A percentile compares a stretch with the other conserved stretches of the same genome.
Conservation (phyloP, 2,329 filamentous ascomycete species). For the Byssochlamys sp. region DNA sequence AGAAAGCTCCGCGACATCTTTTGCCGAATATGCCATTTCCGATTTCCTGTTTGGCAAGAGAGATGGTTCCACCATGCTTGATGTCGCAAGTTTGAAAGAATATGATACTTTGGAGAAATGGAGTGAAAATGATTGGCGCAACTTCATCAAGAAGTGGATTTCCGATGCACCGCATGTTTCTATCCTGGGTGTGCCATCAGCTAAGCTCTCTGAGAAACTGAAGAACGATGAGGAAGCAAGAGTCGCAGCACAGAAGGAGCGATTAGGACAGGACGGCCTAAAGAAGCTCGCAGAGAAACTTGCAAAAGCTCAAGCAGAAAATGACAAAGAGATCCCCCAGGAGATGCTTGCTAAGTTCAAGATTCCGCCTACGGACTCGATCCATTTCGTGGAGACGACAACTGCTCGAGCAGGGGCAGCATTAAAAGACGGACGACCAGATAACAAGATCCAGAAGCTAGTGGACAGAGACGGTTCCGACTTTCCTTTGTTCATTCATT, state of each 20-base stretch:
- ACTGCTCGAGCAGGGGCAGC: conserved; percentile 77
- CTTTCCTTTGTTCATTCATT: conserved; percentile 85
- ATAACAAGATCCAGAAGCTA: conserved; percentile 62
- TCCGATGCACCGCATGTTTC: conserved; percentile 77
- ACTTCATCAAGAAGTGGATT: conserved; percentile 74
- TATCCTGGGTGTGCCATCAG: conserved; percentile 76
- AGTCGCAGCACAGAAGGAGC: conserved; percentile 66
- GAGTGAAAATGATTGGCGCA: conserved; percentile 74
- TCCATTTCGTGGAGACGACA: conserved; percentile 83
- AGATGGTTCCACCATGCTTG: conserved; percentile 65
- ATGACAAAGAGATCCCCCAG: conserved; percentile 75
- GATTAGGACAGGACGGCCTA: conserved; percentile 73
- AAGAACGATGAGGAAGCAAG: conserved; percentile 73
- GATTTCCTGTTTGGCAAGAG: conserved; percentile 85
- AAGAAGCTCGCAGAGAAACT: conserved; percentile 64
- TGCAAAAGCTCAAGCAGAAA: conserved; percentile 74
- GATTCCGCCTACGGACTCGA: conserved; percentile 77
- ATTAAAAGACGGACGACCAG: conserved; percentile 55
- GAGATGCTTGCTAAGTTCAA: conserved; percentile 71
- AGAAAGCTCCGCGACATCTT: conserved; percentile 71
- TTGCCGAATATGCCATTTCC: conserved; percentile 74
- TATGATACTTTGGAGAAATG: conserved; percentile 65
- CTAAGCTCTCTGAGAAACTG: conserved; percentile 65
- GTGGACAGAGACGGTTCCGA: conserved; percentile 59
- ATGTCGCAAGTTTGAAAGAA: conserved; percentile 45